Percentiles rank a stretch among this genome's conserved stretches.
Evolutionary conservation across 2,329 filamentous ascomycete species (phyloP).

Genomic region (Hypoxylon sp.): DNA sequence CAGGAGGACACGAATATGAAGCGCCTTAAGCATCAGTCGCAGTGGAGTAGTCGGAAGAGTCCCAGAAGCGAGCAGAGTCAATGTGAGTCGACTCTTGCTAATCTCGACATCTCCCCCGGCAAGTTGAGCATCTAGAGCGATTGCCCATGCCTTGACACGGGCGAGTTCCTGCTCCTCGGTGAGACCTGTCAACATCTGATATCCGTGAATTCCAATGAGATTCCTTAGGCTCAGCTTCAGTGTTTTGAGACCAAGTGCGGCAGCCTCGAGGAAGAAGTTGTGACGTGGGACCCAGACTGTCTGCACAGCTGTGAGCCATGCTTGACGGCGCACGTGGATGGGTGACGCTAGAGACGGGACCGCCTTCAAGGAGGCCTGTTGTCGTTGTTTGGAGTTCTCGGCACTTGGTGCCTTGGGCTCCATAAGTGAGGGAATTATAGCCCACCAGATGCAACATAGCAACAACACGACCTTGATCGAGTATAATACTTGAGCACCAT

Average conservation of each 20-base stretch:
- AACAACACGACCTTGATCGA: conserved; percentile 67
- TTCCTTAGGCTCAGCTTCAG: conserved; percentile 85
- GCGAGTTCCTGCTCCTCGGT: conserved; percentile 88
- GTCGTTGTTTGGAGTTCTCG: conserved; percentile 58
- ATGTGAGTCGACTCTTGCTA: conserved; percentile 84
- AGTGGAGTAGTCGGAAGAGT: conserved; percentile 86
- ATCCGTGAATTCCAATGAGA: conserved; percentile 79
- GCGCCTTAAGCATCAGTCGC: conserved; percentile 88
- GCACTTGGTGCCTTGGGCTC: conserved; percentile 65
- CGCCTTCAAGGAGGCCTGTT: conserved; percentile 57
- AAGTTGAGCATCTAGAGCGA: conserved; percentile 91
- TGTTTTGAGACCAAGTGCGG: conserved; percentile 83
- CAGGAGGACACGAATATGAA: conserved; percentile 90
- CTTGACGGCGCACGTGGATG: conserved; percentile 85
- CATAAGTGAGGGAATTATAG: conserved; percentile 67
- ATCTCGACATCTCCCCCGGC: conserved; percentile 91
- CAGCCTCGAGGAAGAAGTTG: conserved; percentile 86
- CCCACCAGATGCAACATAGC: conserved; percentile 66
- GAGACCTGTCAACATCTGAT: conserved; percentile 82
- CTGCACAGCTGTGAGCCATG: conserved; percentile 93
- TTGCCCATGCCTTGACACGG: conserved; percentile 90
- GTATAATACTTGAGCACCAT: conserved; percentile 59
- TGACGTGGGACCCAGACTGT: conserved; percentile 92
- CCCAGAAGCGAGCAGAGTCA: conserved; percentile 88
- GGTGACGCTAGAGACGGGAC: conserved; percentile 83